A percentile compares a stretch with the other conserved stretches of the same genome.
phyloP scores from a whole-genome alignment of 139 green algal species.

The Closterium sp. region DNA sequence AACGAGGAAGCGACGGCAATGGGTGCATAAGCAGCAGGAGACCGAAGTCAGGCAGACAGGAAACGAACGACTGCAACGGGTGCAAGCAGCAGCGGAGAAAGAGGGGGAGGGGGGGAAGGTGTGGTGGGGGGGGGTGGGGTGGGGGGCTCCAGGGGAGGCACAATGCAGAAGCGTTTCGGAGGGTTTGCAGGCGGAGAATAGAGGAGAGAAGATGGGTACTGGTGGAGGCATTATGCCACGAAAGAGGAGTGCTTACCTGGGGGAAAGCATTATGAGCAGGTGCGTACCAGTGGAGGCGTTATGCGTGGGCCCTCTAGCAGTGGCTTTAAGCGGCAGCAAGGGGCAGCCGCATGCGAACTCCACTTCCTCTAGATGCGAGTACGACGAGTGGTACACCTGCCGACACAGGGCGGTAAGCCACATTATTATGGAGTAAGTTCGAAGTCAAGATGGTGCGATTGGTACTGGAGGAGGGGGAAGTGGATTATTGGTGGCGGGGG shows the following conservation, averaged over 20 bases:
- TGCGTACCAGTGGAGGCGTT: neutral
- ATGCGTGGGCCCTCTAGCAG: constrained; percentile 5
- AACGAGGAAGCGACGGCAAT: too few relatives aligned
- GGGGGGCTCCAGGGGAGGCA: too few relatives aligned
- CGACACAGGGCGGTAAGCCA: neutral
- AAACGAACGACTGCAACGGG: too few relatives aligned
- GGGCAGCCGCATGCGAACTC: constrained; percentile 19
- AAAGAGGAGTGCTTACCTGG: neutral
- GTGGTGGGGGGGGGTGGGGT: too few relatives aligned
- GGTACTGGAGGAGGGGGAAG: too few relatives aligned
- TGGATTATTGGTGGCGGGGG: too few relatives aligned
- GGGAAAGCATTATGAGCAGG: neutral
- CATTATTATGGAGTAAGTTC: neutral
- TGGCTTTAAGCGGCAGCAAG: constrained; percentile 10
- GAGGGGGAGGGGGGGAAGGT: too few relatives aligned
- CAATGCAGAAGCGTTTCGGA: too few relatives aligned
- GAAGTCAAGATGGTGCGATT: neutral
- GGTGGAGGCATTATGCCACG: neutral
- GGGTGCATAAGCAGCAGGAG: too few relatives aligned
- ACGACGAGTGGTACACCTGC: constrained; percentile 38
- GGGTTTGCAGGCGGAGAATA: too few relatives aligned
- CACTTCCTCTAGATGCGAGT: constrained; percentile 1
- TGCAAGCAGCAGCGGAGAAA: too few relatives aligned
- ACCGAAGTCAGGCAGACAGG: too few relatives aligned
- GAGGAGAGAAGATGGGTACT: neutral